phyloP scores from a whole-genome alignment of 192 early-diverging fungal genomes.

The Backusella liffmaniae region DNA sequence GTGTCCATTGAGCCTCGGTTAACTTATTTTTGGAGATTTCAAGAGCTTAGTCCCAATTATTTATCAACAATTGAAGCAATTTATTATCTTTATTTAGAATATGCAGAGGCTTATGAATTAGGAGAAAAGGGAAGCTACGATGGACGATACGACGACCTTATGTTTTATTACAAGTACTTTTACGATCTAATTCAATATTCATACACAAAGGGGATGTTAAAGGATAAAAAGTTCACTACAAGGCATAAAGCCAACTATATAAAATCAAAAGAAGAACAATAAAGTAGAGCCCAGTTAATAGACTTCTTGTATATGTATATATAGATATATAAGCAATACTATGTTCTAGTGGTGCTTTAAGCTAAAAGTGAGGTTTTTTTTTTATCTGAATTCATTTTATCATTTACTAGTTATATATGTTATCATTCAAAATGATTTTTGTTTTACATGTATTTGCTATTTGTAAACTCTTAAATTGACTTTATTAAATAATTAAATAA shows the following conservation, averaged over 20 bases:
- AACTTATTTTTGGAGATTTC: conserved; percentile 93
- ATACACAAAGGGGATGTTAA: conserved; percentile 52
- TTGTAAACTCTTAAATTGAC: neutral
- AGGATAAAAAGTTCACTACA: conserved; percentile 2
- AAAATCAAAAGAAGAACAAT: conserved; percentile 5
- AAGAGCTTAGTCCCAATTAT: conserved; percentile 67
- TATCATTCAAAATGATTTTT: neutral
- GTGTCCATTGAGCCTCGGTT: conserved; percentile 69
- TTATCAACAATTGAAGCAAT: conserved; percentile 96
- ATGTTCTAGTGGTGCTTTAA: too few species aligned
- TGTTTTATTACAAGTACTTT: conserved; percentile 91
- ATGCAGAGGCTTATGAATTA: conserved; percentile 52
- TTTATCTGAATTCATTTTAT: neutral
- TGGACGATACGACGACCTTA: conserved; percentile 83
- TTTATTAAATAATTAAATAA: neutral
- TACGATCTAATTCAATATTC: conserved; percentile 82
- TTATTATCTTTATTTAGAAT: conserved; percentile 91
- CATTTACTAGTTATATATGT: too few species aligned
- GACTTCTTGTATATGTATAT: neutral
- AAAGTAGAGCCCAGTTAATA: neutral
- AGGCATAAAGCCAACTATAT: conserved; percentile 47
- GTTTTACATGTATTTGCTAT: neutral
- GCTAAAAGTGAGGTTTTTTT: neutral
- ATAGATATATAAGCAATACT: too few species aligned
- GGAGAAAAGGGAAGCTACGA: conserved; percentile 43